A percentile compares a stretch with the other conserved stretches of the same genome.
These are phyloP conservation scores for Nidula microcarpa DNA, from an alignment of 768 basidiomycete genomes.

Conservation along the genomic window DNA sequence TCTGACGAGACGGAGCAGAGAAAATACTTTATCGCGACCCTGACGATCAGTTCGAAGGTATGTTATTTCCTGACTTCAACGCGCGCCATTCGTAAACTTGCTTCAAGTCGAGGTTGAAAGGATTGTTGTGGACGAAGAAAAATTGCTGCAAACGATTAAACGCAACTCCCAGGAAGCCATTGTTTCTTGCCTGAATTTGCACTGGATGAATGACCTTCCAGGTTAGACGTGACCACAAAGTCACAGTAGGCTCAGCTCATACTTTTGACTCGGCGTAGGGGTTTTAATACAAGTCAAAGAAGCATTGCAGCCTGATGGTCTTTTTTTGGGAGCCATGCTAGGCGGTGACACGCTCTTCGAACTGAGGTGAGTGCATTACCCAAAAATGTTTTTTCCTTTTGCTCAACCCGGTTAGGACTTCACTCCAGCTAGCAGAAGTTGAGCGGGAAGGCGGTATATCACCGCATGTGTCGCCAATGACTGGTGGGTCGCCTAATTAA, in stretches of 20 bases:
- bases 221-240: slow-evolving; percentile 41
- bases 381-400: not conserved
- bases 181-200: slow-evolving; percentile 86
- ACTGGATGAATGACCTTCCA: slow-evolving; percentile 98
- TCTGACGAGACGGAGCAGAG: slow-evolving; percentile 34
- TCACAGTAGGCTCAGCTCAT: not conserved
- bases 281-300: slow-evolving; percentile 83
- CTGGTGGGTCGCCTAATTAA: slow-evolving; percentile 48
- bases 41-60: slow-evolving; percentile 80
- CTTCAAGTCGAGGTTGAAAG: slow-evolving; percentile 71
- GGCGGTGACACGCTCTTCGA: slow-evolving; percentile 98
- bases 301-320: slow-evolving; percentile 83
- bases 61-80: slow-evolving; percentile 6
- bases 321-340: slow-evolving; percentile 92
- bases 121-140: slow-evolving; percentile 82
- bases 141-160: slow-evolving; percentile 59
- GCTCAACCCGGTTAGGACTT: slow-evolving; percentile 52
- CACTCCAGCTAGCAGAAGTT: slow-evolving; percentile 89
- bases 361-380: slow-evolving; percentile 51
- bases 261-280: slow-evolving; percentile 39
- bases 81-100: not conserved
- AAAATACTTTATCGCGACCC: slow-evolving; percentile 71
- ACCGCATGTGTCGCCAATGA: slow-evolving; percentile 97
- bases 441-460: slow-evolving; percentile 96
- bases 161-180: slow-evolving; percentile 86